Percentiles rank a stretch among this genome's conserved stretches.
These are phyloP conservation scores for Nasturtium officinale DNA, from an alignment of 345 rosid genomes.

Conservation along the genomic window DNA sequence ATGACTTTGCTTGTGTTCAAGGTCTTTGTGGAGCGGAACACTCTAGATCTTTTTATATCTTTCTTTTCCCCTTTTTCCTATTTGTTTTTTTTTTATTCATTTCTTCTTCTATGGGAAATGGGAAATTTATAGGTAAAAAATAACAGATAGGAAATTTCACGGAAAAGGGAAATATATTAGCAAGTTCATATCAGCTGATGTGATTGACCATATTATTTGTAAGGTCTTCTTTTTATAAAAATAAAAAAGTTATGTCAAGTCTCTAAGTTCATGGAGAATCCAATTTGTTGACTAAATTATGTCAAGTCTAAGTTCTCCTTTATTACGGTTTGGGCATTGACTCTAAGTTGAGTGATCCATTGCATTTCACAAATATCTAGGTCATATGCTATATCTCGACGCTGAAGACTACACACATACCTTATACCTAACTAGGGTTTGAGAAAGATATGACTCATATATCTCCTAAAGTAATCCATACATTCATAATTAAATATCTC, in stretches of 20 bases:
- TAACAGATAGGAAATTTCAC: neutral
- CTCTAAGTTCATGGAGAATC: neutral
- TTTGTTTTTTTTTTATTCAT: constrained; percentile 13
- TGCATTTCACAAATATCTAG: neutral
- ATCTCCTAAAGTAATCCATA: neutral
- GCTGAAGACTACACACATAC: neutral
- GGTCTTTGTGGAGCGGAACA: constrained; percentile 40
- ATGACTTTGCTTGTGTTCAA: constrained; percentile 35
- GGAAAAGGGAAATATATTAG: neutral
- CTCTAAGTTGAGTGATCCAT: neutral
- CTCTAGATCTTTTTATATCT: constrained; percentile 37
- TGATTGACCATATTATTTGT: neutral
- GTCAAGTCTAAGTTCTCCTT: neutral
- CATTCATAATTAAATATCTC: too few relatives aligned
- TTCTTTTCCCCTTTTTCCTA: neutral
- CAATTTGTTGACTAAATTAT: neutral
- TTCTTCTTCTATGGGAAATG: neutral
- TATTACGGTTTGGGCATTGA: neutral
- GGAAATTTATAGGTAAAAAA: neutral
- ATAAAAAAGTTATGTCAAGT: neutral
- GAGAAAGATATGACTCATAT: neutral
- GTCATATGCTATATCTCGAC: neutral
- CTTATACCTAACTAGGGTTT: neutral
- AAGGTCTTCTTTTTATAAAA: neutral
- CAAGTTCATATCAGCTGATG: neutral